These are phyloP conservation scores for Rhizopus stolonifer DNA, from an alignment of 371 early-diverging fungal genomes.

Conservation along the genomic window DNA sequence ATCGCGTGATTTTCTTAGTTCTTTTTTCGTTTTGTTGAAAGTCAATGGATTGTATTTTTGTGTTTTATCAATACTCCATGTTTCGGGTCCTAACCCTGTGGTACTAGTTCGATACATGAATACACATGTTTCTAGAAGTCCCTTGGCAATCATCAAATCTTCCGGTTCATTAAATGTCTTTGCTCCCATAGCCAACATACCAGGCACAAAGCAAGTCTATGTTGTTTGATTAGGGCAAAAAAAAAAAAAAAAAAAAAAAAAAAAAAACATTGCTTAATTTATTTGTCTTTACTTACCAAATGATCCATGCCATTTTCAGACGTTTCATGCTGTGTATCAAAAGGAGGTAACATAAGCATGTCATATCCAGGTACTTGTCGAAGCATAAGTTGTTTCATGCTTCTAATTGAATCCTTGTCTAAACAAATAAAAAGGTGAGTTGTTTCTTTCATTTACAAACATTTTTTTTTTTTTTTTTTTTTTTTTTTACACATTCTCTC, in stretches of 20 bases:
- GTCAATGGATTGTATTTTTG: constrained; percentile 30
- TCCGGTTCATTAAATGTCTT: constrained; percentile 44
- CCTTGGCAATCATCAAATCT: constrained; percentile 41
- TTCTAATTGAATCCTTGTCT: constrained; percentile 50
- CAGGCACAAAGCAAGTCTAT: constrained; percentile 66
- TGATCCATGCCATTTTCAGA: constrained; percentile 52
- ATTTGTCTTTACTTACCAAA: constrained; percentile 26
- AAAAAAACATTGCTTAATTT: background rate
- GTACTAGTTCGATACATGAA: constrained; percentile 53
- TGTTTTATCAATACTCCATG: constrained; percentile 24
- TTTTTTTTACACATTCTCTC: constrained; percentile 54
- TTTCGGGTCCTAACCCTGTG: constrained; percentile 62
- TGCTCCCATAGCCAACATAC: constrained; percentile 64
- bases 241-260: too few relatives aligned
- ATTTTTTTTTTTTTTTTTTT: too few relatives aligned
- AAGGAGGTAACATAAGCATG: constrained; percentile 45
- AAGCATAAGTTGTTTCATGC: constrained; percentile 55
- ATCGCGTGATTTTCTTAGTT: constrained; percentile 18
- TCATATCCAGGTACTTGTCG: constrained; percentile 40
- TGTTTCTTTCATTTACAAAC: too few relatives aligned
- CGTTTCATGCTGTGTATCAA: constrained; percentile 26
- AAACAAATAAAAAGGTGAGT: too few relatives aligned
- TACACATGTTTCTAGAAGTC: constrained; percentile 58
- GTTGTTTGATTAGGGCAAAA: too few relatives aligned
- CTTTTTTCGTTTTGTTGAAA: constrained; percentile 22